Base-by-base conservation (phyloP, 768 basidiomycete genomes). In the Hygrocybe punicea region DNA sequence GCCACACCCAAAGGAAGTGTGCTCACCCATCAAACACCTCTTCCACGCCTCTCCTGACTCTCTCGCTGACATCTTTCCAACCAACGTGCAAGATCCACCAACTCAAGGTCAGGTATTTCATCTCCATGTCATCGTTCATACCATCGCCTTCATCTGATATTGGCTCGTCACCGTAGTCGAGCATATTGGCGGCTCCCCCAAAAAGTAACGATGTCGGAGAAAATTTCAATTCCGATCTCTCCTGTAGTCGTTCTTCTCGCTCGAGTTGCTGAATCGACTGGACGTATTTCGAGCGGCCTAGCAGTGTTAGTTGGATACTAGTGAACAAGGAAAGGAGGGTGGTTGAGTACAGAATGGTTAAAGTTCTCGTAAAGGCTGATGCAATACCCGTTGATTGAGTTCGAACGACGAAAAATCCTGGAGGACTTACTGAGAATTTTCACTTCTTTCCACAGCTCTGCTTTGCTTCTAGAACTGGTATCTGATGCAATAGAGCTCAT, bases 1-100 rank as follows among this genome's bases (percentile, higher is more conserved):
- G 9, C 35, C 11, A 25, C 19, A 57, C 10, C 13, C 2, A 57
- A 53, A 57, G 10, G 35, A 33, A 33, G 5, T 9, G 29, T 1
- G 74, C 89, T 61, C 58, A 95, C 94, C 84, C 83, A 53, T 91
- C 86, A 56, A 97, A 91, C 0, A 90, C 91, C 57, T 87, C 86
- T 63, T 91, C 86, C 0, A 94, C 91, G 0, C 82, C 87, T 34
- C 80, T 72, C 62, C 85, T 73, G 0, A 94, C 89, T 37, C 90
- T 76, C 60, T 84, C 84, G 0, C 82, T 84, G 0, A 98, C 80
- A 57, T 87, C 86, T 62, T 87, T 89, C 93, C 94, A 96, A 0
- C 95, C 93, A 3, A 93, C 87, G 66, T 97, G 86, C 55, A 96
- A 65, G 9, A 96, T 76, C 93, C 93, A 96, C 93, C 93, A 98